Percentiles rank a stretch among this genome's conserved stretches.
phyloP scores from a whole-genome alignment of 2,329 filamentous ascomycete genomes.

The Diaporthe caulivora region DNA sequence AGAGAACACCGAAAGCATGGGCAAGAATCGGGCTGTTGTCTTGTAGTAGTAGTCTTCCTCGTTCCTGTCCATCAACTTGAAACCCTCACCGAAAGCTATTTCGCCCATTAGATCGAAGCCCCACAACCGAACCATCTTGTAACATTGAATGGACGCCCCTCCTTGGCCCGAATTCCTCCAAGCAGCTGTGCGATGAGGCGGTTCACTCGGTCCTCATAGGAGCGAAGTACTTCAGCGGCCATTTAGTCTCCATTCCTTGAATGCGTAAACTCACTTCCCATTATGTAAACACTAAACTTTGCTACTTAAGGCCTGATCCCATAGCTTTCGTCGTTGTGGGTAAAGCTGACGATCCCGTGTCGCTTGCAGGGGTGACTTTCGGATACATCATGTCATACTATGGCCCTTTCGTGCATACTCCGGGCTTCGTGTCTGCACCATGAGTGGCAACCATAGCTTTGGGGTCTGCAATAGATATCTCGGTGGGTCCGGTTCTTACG shows the following conservation, averaged over 20 bases:
- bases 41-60: conserved; percentile 6
- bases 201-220: conserved; percentile 4
- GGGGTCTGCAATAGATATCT: conserved; percentile 3
- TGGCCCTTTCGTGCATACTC: conserved; percentile 38
- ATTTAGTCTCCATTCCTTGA: background rate
- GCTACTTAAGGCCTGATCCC: conserved; percentile 19
- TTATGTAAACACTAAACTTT: background rate
- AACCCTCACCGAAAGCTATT: conserved; percentile 6
- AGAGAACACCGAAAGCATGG: background rate
- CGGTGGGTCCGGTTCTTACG: background rate
- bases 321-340: conserved; percentile 9
- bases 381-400: conserved; percentile 41
- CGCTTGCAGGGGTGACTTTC: background rate
- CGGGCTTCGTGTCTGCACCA: conserved; percentile 38
- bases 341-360: background rate
- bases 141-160: background rate
- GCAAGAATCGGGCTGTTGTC: background rate
- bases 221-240: background rate
- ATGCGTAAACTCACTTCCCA: no score
- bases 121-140: conserved; percentile 23
- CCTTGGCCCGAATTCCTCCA: background rate
- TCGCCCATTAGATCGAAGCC: conserved; percentile 19
- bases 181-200: background rate
- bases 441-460: conserved; percentile 43
- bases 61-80: conserved; percentile 6